Base-by-base conservation (phyloP, 2,329 filamentous ascomycete genomes). In the Basipetospora sp. region DNA sequence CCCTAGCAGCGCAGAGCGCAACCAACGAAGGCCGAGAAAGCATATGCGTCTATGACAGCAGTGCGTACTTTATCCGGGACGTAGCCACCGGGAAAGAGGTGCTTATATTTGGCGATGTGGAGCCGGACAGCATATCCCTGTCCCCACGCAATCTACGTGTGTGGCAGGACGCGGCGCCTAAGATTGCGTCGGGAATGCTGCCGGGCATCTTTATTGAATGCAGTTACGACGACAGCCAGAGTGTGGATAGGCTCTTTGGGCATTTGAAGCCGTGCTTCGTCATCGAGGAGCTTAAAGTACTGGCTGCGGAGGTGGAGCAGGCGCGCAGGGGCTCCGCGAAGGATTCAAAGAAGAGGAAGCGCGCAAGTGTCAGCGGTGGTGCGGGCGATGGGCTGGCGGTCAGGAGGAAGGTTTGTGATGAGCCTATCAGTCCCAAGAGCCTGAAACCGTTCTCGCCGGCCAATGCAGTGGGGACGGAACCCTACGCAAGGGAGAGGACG, bases 201-300 rank as follows among this genome's bases (percentile, higher is more conserved):
- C 71, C 68, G 0, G 88, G 80, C 9, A 80, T 98, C 10, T 88
- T 96, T 52, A 92, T 98, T 48, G 90, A 98, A 62, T 96, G 88
- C 56, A 93, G 84, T 43, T 98, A 88, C 55, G 81, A 85, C 43
- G 80, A 94, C 54, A 72, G 73, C 6, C 80, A 86, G 49, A 68
- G 74, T 16, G 77, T 90, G 42, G 77, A 80, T 35, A 72, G 77
- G 1, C 66, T 98, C 0, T 98, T 86, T 46, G 90, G 90, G 0
- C 90, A 98, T 49, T 64, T 98, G 11, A 83, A 84, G 27, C 90
- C 90, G 0, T 67, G 76, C 1, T 90, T 85, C 53, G 59, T 98
- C 10, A 74, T 88, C 17, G 72, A 80, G 32, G 90, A 98, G 56
- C 64, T 98, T 41, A 65, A 65, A 25, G 67, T 62, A 0, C 67